Conservation (phyloP, 2,329 filamentous ascomycete genomes). For the Arthroderma sp. region DNA sequence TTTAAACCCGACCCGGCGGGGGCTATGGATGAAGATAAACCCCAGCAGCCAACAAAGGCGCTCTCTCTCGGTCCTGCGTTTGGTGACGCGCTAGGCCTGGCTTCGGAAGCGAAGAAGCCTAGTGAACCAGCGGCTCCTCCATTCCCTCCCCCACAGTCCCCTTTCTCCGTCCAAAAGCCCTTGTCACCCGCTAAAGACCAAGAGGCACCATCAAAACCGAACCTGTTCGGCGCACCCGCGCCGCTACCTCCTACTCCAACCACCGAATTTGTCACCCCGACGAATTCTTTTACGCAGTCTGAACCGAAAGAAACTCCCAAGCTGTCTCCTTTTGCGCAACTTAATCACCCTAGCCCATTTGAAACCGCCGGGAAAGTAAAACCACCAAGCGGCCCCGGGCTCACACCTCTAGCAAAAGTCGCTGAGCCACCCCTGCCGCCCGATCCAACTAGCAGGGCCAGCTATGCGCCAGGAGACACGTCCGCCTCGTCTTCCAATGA, state of each 20-base stretch:
- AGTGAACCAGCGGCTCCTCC: constrained; percentile 8
- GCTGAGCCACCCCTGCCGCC: constrained; percentile 32
- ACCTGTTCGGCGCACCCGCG: constrained; percentile 1
- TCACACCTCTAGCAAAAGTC: constrained; percentile 19
- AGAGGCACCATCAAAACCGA: not conserved
- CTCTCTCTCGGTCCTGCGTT: constrained; percentile 29
- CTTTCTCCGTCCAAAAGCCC: constrained; percentile 4
- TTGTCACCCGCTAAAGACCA: not conserved
- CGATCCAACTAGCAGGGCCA: constrained; percentile 33
- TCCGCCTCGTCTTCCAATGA: constrained; percentile 32
- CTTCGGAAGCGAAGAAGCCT: constrained; percentile 9
- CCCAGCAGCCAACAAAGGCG: constrained; percentile 20
- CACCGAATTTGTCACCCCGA: not conserved
- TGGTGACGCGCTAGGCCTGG: constrained; percentile 23
- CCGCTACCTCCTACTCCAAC: not conserved
- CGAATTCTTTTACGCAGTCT: constrained; percentile 2
- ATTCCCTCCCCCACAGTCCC: constrained; percentile 4
- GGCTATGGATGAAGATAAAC: constrained; percentile 27
- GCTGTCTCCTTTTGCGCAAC: constrained; percentile 20
- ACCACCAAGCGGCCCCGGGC: constrained; percentile 17
- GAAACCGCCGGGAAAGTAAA: constrained; percentile 23
- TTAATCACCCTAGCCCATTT: constrained; percentile 20
- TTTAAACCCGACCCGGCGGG: constrained; percentile 32
- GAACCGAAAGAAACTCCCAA: constrained; percentile 17
- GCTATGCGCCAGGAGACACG: constrained; percentile 36